Evolutionary conservation across 2,329 filamentous ascomycete genomes (phyloP), one percentile per base, ranked within the genome.

Genomic region (Thelonectria discophora): DNA sequence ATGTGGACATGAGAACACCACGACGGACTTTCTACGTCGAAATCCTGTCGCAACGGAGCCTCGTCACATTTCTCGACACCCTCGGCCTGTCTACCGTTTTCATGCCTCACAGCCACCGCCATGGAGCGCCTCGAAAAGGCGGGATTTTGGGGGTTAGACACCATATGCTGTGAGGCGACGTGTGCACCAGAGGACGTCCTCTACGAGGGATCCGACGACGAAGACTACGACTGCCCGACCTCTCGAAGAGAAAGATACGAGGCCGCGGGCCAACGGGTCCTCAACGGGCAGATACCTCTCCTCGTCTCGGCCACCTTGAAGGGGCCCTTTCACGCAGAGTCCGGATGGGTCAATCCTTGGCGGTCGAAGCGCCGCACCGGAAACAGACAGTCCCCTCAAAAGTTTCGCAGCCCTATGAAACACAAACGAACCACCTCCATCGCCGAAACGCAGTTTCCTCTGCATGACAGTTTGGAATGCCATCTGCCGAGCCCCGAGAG

Each of bases 271-370:
- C 76, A 81, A 32, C 80, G 81, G 34, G 91, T 84, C 67, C 76
- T 91, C 39, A 75, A 80, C 7, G 90, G 89, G 0, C 76, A 81
- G 30, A 71, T 80, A 2, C 82, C 89, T 0, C 70, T 84, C 21
- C 79, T 93, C 3, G 73, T 88, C 3, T 89, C 90, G 12, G 84
- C 89, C 7, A 75, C 77, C 6, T 77, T 92, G 3, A 81, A 77
- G 61, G 90, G 89, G 0, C 90, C 89, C 0, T 90, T 91, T 65
- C 80, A 82, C 20, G 42, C 56, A 32, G 65, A 49, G 7, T 69
- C 71, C 6, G 67, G 71, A 40, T 77, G 74, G 75, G 51, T 65
- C 5, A 78, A 78, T 48, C 76, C 76, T 5, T 78, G 76, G 76
- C 66, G 65, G 43, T 73, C 73, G 46, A 74, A 73, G 32, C 54